Conservation (phyloP, 805 yeast genomes). For the Candida quercuum region DNA sequence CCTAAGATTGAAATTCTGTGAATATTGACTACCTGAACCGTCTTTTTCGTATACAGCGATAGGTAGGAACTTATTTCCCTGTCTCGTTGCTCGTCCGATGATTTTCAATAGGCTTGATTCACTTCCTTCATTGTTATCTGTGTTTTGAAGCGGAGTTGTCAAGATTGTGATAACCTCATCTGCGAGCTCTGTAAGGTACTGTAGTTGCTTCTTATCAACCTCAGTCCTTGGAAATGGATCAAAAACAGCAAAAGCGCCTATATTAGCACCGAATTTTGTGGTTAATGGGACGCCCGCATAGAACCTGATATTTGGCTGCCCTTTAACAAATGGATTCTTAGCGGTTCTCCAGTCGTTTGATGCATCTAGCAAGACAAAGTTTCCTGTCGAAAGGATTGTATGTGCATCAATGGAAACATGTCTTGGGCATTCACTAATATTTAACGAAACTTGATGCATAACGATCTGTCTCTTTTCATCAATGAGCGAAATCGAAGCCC, state of each 20-base stretch:
- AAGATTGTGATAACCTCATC: slow-evolving; percentile 38
- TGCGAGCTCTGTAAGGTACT: slow-evolving; percentile 32
- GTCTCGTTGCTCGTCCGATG: slow-evolving; percentile 56
- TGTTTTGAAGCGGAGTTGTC: slow-evolving; percentile 26
- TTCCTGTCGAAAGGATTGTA: slow-evolving; percentile 52
- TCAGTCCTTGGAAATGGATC: slow-evolving; percentile 38
- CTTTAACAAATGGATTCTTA: slow-evolving; percentile 58
- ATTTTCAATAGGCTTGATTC: slow-evolving; percentile 18
- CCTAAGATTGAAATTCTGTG: slow-evolving; percentile 41
- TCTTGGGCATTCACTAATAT: slow-evolving; percentile 47
- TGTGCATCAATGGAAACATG: slow-evolving; percentile 62
- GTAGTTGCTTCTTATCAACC: slow-evolving; percentile 31
- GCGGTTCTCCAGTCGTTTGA: slow-evolving; percentile 65
- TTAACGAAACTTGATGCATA: slow-evolving; percentile 43
- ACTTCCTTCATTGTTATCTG: not conserved
- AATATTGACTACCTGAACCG: slow-evolving; percentile 60
- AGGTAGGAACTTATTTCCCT: slow-evolving; percentile 26
- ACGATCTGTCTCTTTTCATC: slow-evolving; percentile 42
- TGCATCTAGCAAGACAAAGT: slow-evolving; percentile 54
- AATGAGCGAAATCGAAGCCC: slow-evolving; percentile 56
- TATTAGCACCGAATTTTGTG: slow-evolving; percentile 32
- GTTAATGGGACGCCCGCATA: slow-evolving; percentile 62
- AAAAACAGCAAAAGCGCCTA: slow-evolving; percentile 58
- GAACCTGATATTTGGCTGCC: slow-evolving; percentile 53
- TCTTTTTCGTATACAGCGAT: slow-evolving; percentile 51